Percentiles rank a stretch among this genome's conserved stretches.
Conservation (phyloP, 2,329 filamentous ascomycete species). For the Diplodia seriata region DNA sequence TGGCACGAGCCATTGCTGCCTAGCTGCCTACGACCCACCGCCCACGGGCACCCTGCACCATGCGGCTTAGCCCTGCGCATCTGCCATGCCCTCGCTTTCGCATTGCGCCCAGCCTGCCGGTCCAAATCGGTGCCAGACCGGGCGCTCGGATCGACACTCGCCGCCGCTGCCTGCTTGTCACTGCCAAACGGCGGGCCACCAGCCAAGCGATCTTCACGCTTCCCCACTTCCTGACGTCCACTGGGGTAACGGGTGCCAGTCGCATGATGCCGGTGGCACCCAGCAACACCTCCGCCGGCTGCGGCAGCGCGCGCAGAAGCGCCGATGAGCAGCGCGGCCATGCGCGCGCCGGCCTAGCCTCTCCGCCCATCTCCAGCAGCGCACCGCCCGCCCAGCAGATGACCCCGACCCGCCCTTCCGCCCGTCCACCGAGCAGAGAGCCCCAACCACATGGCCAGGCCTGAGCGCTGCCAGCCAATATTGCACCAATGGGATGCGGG, state of each 20-base stretch:
- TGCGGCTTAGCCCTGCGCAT: background rate
- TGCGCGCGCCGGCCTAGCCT: background rate
- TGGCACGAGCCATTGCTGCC: constrained; percentile 28
- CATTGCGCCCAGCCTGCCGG: constrained; percentile 28
- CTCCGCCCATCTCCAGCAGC: background rate
- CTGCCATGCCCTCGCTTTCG: constrained; percentile 25
- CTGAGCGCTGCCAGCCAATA: constrained; percentile 17
- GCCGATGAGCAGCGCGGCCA: background rate
- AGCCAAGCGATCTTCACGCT: constrained; percentile 27
- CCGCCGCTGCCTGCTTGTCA: constrained; percentile 25
- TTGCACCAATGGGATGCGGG: constrained; percentile 24
- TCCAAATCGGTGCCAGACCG: constrained; percentile 25
- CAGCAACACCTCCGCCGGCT: constrained; percentile 4
- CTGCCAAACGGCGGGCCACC: constrained; percentile 29
- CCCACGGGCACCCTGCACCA: background rate
- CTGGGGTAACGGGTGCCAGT: constrained; percentile 26
- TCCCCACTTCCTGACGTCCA: constrained; percentile 25
- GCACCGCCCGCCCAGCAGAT: constrained; percentile 17
- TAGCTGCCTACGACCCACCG: constrained; percentile 29
- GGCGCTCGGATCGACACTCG: constrained; percentile 29
- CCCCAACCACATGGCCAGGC: constrained; percentile 22
- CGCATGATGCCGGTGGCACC: constrained; percentile 21
- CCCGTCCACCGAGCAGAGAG: constrained; percentile 4
- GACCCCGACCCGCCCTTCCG: constrained; percentile 14
- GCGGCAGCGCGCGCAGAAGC: constrained; percentile 3